phyloP scores from a whole-genome alignment of 805 yeast genomes.

The Grigorovia yakushimaensis region DNA sequence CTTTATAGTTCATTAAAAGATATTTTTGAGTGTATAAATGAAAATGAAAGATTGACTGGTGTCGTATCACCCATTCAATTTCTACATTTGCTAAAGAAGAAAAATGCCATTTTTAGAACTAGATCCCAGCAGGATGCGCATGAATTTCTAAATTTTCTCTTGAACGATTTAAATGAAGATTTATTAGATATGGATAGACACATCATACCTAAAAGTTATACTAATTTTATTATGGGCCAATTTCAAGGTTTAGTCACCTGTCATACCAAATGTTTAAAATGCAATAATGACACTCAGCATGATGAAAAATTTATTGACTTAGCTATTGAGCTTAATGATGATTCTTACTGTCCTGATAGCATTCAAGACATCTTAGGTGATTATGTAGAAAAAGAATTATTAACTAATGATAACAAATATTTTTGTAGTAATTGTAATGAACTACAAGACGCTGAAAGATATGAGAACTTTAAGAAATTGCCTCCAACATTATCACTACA shows the following conservation, averaged over 20 bases:
- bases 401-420: constrained; percentile 81
- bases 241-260: constrained; percentile 82
- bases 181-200: neutral
- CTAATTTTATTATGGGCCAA: constrained; percentile 51
- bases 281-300: constrained; percentile 72
- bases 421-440: constrained; percentile 87
- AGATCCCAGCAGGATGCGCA: constrained; percentile 98
- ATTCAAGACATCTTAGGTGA: constrained; percentile 35
- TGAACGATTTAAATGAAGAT: constrained; percentile 59
- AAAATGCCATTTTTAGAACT: constrained; percentile 76
- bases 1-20: constrained; percentile 69
- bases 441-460: constrained; percentile 86
- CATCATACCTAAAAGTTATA: neutral
- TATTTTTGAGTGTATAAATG: constrained; percentile 73
- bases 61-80: constrained; percentile 75
- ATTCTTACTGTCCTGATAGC: constrained; percentile 51
- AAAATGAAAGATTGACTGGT: constrained; percentile 59
- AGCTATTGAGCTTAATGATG: constrained; percentile 70
- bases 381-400: constrained; percentile 76
- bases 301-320: constrained; percentile 84
- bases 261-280: constrained; percentile 81
- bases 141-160: constrained; percentile 80
- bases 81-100: constrained; percentile 65
- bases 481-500: constrained; percentile 79
- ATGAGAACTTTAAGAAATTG: constrained; percentile 65